Evolutionary conservation across 495 filamentous ascomycete species (phyloP).

Genomic region (Lichenothelia convexa): DNA sequence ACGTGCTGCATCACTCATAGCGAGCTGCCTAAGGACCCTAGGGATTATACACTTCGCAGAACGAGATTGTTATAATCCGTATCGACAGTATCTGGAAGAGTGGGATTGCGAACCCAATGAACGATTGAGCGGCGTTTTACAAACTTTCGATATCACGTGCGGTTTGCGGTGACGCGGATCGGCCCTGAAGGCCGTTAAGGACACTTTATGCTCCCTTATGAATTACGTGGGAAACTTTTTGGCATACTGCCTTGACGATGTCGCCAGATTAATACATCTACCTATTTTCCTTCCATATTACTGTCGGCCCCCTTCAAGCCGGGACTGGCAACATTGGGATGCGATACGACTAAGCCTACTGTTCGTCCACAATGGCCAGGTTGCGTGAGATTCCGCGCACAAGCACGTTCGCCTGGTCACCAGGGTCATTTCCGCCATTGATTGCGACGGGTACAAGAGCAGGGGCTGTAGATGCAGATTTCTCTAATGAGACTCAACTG

Average conservation of each 20-base stretch:
- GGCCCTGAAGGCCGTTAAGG: too few relatives aligned
- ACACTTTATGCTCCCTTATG: too few relatives aligned
- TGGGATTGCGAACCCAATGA: not conserved
- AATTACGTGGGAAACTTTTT: too few relatives aligned
- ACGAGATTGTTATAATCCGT: too few relatives aligned
- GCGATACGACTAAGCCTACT: constrained; percentile 8
- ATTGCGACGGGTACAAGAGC: constrained; percentile 91
- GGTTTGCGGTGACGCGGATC: too few relatives aligned
- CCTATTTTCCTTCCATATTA: constrained; percentile 11
- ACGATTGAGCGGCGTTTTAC: not conserved
- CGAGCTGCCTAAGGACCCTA: too few relatives aligned
- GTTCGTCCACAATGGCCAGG: constrained; percentile 59
- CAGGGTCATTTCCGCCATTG: constrained; percentile 52
- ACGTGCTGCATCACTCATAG: constrained; percentile 64
- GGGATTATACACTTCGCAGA: too few relatives aligned
- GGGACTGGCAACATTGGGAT: not conserved
- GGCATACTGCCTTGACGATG: too few relatives aligned
- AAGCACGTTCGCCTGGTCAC: constrained; percentile 93
- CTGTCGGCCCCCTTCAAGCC: constrained; percentile 11
- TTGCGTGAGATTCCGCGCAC: constrained; percentile 90
- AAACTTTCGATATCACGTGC: constrained; percentile 4
- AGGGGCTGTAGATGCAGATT: constrained; percentile 88
- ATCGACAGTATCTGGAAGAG: not conserved
- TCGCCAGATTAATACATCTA: constrained; percentile 17
- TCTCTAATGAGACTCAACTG: constrained; percentile 90